Evolutionary conservation across 2,329 filamentous ascomycete species (phyloP).

Genomic region (Phyllosticta citribraziliensis): DNA sequence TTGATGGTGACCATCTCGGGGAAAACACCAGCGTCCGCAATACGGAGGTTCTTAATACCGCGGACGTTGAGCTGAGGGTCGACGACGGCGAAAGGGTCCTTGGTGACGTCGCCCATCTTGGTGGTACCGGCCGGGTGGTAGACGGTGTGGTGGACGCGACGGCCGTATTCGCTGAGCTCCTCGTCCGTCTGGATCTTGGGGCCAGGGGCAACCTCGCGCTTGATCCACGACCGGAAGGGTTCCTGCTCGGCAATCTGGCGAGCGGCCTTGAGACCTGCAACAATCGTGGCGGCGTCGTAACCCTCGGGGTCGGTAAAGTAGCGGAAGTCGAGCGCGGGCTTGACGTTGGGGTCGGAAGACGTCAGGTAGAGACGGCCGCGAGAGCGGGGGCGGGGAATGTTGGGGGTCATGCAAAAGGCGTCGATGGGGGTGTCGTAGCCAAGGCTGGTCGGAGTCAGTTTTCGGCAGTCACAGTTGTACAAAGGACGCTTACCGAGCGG

Average conservation of each 20-base stretch:
- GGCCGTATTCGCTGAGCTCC: constrained; percentile 70
- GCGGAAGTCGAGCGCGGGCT: constrained; percentile 77
- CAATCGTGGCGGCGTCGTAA: constrained; percentile 74
- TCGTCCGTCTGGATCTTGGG: constrained; percentile 66
- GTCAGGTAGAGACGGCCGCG: constrained; percentile 70
- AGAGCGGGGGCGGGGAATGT: constrained; percentile 75
- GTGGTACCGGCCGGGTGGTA: constrained; percentile 86
- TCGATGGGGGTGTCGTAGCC: constrained; percentile 64
- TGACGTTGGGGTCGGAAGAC: constrained; percentile 62
- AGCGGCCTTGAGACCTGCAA: constrained; percentile 67
- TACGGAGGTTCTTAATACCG: constrained; percentile 63
- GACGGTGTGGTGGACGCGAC: constrained; percentile 74
- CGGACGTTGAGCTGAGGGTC: constrained; percentile 62
- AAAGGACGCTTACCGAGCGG: constrained; percentile 42
- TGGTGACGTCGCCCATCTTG: constrained; percentile 70
- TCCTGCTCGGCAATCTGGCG: constrained; percentile 64
- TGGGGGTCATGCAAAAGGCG: constrained; percentile 89
- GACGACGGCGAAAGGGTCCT: constrained; percentile 69
- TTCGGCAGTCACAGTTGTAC: neutral
- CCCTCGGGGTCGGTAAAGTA: constrained; percentile 83
- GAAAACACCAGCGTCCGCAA: constrained; percentile 82
- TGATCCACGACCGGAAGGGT: constrained; percentile 76
- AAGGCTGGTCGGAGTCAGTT: constrained; percentile 34
- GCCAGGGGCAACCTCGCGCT: constrained; percentile 70
- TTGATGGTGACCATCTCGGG: constrained; percentile 81